These are phyloP conservation scores for Barnettozyma californica DNA, from an alignment of 805 yeast species.

Conservation along the genomic window DNA sequence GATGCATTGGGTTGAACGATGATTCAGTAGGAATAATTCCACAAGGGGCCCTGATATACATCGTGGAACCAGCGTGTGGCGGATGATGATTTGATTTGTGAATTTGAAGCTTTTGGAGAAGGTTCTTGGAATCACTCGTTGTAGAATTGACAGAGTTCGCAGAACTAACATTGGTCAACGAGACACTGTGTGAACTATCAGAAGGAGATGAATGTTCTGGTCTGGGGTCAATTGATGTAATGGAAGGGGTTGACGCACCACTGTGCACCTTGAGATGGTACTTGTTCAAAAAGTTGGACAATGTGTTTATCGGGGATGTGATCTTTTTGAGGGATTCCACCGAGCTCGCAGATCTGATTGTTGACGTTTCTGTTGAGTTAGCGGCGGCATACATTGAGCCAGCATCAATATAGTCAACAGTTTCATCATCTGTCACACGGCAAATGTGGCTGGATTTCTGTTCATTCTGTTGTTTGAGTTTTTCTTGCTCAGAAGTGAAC, in stretches of 20 bases:
- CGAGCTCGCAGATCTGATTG: slow-evolving; percentile 2
- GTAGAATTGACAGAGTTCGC: not conserved
- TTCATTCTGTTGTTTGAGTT: slow-evolving; percentile 2
- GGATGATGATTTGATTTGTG: not conserved
- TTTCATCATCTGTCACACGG: not conserved
- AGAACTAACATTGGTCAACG: not conserved
- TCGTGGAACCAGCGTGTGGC: not conserved
- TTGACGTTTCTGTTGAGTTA: not conserved
- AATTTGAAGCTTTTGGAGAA: not conserved
- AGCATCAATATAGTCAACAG: not conserved
- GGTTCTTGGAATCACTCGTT: not conserved
- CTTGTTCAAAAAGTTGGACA: slow-evolving; percentile 15
- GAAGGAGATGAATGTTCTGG: not conserved
- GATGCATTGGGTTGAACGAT: slow-evolving; percentile 16
- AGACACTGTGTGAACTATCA: not conserved
- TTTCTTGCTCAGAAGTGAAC: slow-evolving; percentile 23
- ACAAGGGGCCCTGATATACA: slow-evolving; percentile 17
- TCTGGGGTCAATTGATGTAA: not conserved
- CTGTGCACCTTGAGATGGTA: slow-evolving; percentile 12
- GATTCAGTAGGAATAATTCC: slow-evolving; percentile 11
- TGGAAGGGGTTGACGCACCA: slow-evolving; percentile 3
- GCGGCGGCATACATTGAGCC: not conserved
- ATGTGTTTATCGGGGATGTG: slow-evolving; percentile 7
- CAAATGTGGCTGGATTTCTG: not conserved
- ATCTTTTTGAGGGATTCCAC: slow-evolving; percentile 1